phyloP scores from a whole-genome alignment of 1,284 basidiomycete species.

The Apiotrichum laibachii region DNA sequence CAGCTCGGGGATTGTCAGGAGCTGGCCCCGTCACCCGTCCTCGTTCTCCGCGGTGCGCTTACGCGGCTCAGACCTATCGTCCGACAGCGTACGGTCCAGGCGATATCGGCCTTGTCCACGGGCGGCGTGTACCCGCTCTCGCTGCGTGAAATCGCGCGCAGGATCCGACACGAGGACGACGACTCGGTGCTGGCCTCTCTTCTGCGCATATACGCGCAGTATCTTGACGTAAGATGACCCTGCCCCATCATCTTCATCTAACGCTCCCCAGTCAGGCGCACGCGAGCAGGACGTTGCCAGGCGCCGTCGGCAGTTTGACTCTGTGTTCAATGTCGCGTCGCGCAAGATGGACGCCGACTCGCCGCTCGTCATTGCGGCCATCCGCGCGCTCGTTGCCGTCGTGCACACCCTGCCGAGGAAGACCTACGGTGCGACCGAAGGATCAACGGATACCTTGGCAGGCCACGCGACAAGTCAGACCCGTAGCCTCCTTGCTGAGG shows the following conservation, averaged over 20 bases:
- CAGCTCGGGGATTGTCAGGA: neutral
- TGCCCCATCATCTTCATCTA: neutral
- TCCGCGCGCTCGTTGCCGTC: constrained; percentile 7
- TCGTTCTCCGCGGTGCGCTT: too few species aligned
- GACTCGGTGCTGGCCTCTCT: constrained; percentile 15
- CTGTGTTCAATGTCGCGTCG: constrained; percentile 9
- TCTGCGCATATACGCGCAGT: constrained; percentile 21
- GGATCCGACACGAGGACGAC: constrained; percentile 27
- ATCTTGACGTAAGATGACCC: constrained; percentile 21
- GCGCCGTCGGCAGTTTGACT: constrained; percentile 16
- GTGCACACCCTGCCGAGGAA: constrained; percentile 4
- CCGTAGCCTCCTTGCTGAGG: constrained; percentile 7
- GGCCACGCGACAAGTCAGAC: neutral
- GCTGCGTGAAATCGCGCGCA: constrained; percentile 7
- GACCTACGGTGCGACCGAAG: neutral
- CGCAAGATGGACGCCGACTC: constrained; percentile 10
- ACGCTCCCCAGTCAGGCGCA: constrained; percentile 7
- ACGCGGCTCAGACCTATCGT: constrained; percentile 27
- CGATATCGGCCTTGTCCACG: constrained; percentile 23
- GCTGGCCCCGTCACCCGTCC: too few species aligned
- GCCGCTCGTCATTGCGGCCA: constrained; percentile 6
- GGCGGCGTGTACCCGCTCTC: constrained; percentile 3
- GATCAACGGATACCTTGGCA: neutral
- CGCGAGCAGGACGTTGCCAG: constrained; percentile 10
- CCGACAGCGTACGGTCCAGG: constrained; percentile 33